Evolutionary conservation across 495 filamentous ascomycete genomes (phyloP).

Genomic region (Chaetomidium leptoderma): DNA sequence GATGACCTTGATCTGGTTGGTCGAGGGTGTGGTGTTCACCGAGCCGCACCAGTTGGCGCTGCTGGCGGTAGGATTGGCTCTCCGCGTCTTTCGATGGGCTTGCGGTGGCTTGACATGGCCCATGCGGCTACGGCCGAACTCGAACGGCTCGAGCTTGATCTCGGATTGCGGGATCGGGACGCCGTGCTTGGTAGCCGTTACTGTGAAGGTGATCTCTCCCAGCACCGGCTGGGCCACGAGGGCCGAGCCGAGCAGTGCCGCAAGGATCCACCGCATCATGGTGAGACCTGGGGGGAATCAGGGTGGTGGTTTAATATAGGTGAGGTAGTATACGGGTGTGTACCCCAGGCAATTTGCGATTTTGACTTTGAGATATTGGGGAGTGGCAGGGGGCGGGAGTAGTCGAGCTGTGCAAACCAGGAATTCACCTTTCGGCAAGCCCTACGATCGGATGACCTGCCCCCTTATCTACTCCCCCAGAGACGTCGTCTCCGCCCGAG

Average conservation of each 20-base stretch:
- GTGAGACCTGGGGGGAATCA: background rate
- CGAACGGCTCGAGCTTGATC: slow-evolving; percentile 28
- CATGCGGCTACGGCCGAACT: slow-evolving; percentile 10
- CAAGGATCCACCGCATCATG: slow-evolving; percentile 20
- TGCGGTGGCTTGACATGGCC: background rate
- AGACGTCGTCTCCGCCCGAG: background rate
- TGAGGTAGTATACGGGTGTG: background rate
- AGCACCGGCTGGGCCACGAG: slow-evolving; percentile 16
- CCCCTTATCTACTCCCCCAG: slow-evolving; percentile 10
- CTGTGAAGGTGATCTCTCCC: slow-evolving; percentile 24
- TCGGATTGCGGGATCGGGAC: slow-evolving; percentile 23
- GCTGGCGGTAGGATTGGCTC: slow-evolving; percentile 19
- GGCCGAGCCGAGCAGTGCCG: slow-evolving; percentile 18
- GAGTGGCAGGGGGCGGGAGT: background rate
- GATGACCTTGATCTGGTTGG: slow-evolving; percentile 26
- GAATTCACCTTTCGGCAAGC: background rate
- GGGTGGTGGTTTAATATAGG: slow-evolving; percentile 13
- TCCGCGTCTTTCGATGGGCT: slow-evolving; percentile 2
- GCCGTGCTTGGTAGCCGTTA: slow-evolving; percentile 26
- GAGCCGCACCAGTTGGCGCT: slow-evolving; percentile 35
- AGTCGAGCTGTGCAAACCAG: background rate
- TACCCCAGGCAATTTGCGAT: too few relatives aligned
- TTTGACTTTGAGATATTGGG: background rate
- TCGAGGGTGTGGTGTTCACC: slow-evolving; percentile 20
- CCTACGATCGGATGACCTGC: slow-evolving; percentile 3